These are phyloP conservation scores for Trichoderma afroharzianum DNA, from an alignment of 2,329 filamentous ascomycete species.

Conservation along the genomic window DNA sequence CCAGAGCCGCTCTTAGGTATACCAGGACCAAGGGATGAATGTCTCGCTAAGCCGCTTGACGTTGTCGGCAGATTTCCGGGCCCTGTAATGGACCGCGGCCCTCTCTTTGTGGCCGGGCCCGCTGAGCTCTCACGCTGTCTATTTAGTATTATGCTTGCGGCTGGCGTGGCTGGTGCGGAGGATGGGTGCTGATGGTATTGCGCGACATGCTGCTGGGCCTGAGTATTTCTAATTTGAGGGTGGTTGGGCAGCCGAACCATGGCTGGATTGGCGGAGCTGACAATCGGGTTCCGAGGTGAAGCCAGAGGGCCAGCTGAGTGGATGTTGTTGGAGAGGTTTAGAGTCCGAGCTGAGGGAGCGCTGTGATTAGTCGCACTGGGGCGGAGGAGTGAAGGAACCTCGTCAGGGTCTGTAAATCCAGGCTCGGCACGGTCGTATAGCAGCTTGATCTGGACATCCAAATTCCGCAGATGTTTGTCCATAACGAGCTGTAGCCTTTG, in stretches of 20 bases:
- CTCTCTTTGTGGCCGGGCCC: slow-evolving; percentile 55
- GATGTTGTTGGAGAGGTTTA: slow-evolving; percentile 41
- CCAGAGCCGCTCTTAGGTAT: slow-evolving; percentile 49
- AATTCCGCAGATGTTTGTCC: slow-evolving; percentile 61
- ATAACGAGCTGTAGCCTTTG: slow-evolving; percentile 59
- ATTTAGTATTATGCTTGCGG: slow-evolving; percentile 57
- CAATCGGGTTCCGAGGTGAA: slow-evolving; percentile 26
- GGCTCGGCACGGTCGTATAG: slow-evolving; percentile 60
- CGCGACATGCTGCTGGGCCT: slow-evolving; percentile 40
- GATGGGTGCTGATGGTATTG: slow-evolving; percentile 39
- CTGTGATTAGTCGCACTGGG: slow-evolving; percentile 52
- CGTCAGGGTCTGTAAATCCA: slow-evolving; percentile 59
- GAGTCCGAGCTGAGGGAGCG: slow-evolving; percentile 38
- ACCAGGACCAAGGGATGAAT: slow-evolving; percentile 60
- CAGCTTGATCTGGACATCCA: slow-evolving; percentile 60
- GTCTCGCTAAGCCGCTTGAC: slow-evolving; percentile 58
- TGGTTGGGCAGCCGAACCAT: slow-evolving; percentile 42
- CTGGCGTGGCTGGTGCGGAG: slow-evolving; percentile 58
- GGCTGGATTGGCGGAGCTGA: slow-evolving; percentile 38
- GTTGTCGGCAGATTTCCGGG: slow-evolving; percentile 47
- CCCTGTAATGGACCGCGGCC: slow-evolving; percentile 45
- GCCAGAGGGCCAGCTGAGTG: slow-evolving; percentile 26
- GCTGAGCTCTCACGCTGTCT: slow-evolving; percentile 58
- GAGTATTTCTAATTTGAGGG: slow-evolving; percentile 47
- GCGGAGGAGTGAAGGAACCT: slow-evolving; percentile 60